Evolutionary conservation across 495 filamentous ascomycete species (phyloP), one percentile per base, ranked within the genome.

Genomic region (Jackrogersella multiformis): DNA sequence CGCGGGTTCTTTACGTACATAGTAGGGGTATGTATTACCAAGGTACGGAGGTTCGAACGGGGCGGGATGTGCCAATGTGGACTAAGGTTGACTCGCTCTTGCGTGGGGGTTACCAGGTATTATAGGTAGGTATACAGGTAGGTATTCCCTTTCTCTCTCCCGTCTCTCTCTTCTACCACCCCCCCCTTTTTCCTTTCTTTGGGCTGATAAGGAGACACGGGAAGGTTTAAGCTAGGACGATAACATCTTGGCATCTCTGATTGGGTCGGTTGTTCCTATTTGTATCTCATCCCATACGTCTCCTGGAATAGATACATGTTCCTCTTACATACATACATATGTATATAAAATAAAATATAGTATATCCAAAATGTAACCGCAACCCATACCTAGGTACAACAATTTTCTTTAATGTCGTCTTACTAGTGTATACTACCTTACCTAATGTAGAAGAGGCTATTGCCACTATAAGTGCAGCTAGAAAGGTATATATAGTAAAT

Each of bases 251-350:
- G 21, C 7, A 35, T 24, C 5, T 5, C 12, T 18, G 6, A 68
- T 68, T 68, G 59, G 65, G 0, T 46, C 65, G 65, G 65, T 55
- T 68, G 54, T 68, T 68, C 65, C 65, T 59, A 68, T 49, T 20
- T 49, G 23, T 24, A 20, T 28, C 49, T 23, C n/a, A 56, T 46
- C 60, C 58, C 65, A 57, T 59, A 63, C 54, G 54, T 39, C 32
- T 38, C 41, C 38, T 46, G 20, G 36, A 36, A 45, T 49, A 42
- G 15, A 35, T 52, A 35, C 15, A 1, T 52, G 20, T 30, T 30
- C 26, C 26, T 30, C n/a, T 2, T 49, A 32, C n/a, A 12, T 55
- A 64, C 5, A 10, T 55, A 42, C 20, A 32, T 54, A 55, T 4
- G 36, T 56, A 64, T 32, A 66, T 57, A 41, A n/a, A n/a, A n/a